Base-by-base conservation (phyloP, 108 stramenopile species). In the Skeletonema marinoi region DNA sequence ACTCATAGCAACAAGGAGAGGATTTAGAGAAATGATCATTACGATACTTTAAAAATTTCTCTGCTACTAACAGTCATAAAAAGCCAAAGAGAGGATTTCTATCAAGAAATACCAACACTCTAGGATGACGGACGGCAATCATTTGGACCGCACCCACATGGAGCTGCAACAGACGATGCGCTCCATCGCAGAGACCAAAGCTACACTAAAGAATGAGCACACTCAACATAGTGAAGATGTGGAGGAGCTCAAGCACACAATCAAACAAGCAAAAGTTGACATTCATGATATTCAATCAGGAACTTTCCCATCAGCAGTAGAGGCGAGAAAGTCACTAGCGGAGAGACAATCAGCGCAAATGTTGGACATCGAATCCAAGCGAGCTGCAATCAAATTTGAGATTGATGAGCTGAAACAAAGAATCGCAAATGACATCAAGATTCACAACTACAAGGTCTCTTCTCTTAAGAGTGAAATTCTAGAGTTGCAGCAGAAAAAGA, bases 261-360 rank as follows among this genome's bases (percentile, higher is more conserved):
- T 78, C 65, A 73, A n/a, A 78, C 12, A 25, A 2, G 67, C 58
- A 4, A 60, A 66, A 61, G 71, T 58, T 0, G 60, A 73, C 17
- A 66, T 72, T 19, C 11, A 56, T 51, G 66, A 66, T 6, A 72
- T 78, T 12, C 6, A 32, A 3, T 16, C 59, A 61, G 71, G 66
- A 11, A 73, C 56, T 3, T 71, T 71, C 21, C 6, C 44, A 36
- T 32, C 56, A 13, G 65, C 71, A 4, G 31, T 66, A 6, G 58
- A 66, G 21, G 50, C 65, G 6, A 17, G 32, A 30, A 6, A 10
- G 10, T 21, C 31, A 0, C 16, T 72, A n/a, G 32, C 58, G 3
- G 33, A 72, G 36, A 58, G 33, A 50, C 41, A 36, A 51, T 9
- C 12, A 16, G 29, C 41, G 25, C 51, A 54, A 54, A 54, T 2